These are phyloP conservation scores for Cytidiella melzeri DNA, from an alignment of 768 basidiomycete genomes.

Conservation along the genomic window DNA sequence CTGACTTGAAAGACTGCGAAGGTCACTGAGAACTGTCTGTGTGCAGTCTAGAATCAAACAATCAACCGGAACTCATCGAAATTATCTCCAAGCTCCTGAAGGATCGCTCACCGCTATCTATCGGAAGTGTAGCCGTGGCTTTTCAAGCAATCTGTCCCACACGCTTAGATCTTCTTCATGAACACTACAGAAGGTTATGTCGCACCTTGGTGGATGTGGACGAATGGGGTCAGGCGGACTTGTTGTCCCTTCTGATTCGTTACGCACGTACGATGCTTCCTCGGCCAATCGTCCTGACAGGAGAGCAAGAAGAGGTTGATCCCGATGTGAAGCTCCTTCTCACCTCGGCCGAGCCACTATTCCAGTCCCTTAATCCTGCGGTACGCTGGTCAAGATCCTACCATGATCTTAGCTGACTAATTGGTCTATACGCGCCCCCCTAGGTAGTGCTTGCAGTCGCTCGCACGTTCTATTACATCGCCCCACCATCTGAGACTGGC, in stretches of 20 bases:
- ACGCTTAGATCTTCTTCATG: conserved; percentile 81
- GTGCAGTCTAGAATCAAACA: conserved; percentile 64
- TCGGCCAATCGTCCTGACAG: conserved; percentile 39
- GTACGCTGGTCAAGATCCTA: conserved; percentile 37
- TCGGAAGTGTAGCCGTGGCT: conserved; percentile 81
- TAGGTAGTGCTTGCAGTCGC: conserved; percentile 79
- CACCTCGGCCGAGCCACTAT: conserved; percentile 64
- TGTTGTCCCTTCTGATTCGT: conserved; percentile 70
- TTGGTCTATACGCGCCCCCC: neutral
- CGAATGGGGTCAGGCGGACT: conserved; percentile 91
- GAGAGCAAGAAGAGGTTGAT: conserved; percentile 58
- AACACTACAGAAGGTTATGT: conserved; percentile 82
- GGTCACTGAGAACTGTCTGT: neutral
- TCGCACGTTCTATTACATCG: conserved; percentile 70
- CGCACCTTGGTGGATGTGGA: conserved; percentile 84
- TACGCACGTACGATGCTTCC: conserved; percentile 85
- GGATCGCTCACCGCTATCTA: conserved; percentile 79
- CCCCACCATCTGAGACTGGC: conserved; percentile 45
- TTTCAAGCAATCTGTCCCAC: conserved; percentile 86
- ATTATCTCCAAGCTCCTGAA: conserved; percentile 58
- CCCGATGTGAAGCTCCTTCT: conserved; percentile 72
- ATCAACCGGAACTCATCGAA: conserved; percentile 65
- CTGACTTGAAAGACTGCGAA: conserved; percentile 5
- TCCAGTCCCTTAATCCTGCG: conserved; percentile 84
- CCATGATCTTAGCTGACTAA: neutral